These are phyloP conservation scores for Fusarium domesticum DNA, from an alignment of 2,329 filamentous ascomycete species.

Conservation along the genomic window DNA sequence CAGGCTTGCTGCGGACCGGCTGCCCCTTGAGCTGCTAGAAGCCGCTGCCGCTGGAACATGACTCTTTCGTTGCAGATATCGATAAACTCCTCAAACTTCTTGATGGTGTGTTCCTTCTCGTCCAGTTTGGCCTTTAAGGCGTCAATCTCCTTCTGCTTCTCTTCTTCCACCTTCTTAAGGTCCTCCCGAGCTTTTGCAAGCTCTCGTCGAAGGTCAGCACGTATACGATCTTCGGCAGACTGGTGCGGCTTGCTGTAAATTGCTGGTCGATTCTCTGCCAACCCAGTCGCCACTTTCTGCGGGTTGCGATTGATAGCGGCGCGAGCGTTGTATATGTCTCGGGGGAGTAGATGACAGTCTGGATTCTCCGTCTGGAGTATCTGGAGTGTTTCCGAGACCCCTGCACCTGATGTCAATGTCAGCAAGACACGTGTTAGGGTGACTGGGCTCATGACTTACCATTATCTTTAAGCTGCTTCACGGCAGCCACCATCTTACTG, in stretches of 20 bases:
- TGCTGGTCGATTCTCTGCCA: conserved; percentile 59
- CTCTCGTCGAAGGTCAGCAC: conserved; percentile 59
- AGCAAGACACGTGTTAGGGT: conserved; percentile 22
- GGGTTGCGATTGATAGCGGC: conserved; percentile 66
- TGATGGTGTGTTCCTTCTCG: conserved; percentile 61
- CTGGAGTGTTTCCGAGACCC: conserved; percentile 63
- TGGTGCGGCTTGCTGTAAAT: conserved; percentile 66
- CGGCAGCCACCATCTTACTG: conserved; percentile 65
- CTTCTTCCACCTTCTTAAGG: conserved; percentile 52
- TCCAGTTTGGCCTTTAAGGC: conserved; percentile 57
- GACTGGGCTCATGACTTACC: conserved; percentile 45
- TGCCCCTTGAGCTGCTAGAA: conserved; percentile 36
- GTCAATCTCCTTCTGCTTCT: conserved; percentile 57
- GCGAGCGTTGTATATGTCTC: conserved; percentile 66
- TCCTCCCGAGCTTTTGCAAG: conserved; percentile 58
- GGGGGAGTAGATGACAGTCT: conserved; percentile 59
- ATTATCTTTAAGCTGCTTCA: conserved; percentile 63
- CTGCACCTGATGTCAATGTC: conserved; percentile 52
- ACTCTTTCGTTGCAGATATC: conserved; percentile 67
- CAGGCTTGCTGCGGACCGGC: conserved; percentile 26
- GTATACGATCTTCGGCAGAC: conserved; percentile 61
- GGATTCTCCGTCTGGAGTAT: conserved; percentile 63
- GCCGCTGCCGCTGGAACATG: conserved; percentile 58
- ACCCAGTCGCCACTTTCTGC: conserved; percentile 55
- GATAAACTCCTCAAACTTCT: conserved; percentile 67